Base-by-base conservation (phyloP, 1,139 yeast genomes). In the Suhomyces maxii region DNA sequence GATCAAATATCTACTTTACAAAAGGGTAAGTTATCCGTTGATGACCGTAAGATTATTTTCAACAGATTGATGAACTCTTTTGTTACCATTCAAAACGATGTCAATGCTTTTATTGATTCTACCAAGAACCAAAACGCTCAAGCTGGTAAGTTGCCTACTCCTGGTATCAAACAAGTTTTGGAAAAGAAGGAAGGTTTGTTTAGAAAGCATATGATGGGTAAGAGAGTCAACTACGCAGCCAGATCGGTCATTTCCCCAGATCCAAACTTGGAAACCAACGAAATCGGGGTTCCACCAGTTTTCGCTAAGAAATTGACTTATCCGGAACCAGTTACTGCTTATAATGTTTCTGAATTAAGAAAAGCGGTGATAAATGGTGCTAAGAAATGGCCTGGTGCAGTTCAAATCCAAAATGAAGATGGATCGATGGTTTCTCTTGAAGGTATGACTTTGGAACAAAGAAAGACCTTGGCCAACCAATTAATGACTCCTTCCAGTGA, bases 131-230 rank as follows among this genome's bases (percentile, higher is more conserved):
- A 87, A 67, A 79, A 80, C 53, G 83, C 85, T 18, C 78, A 80
- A 42, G 83, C 84, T 39, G 85, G 84, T n/a, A 83, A 81, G 54
- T 67, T 81, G 26, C 91, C 96, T 37, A 80, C 81, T 42, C 99
- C 99, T 2, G 99, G 99, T 74, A 83, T 95, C 59, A 93, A 95
- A 67, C 99, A 95, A 76, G 96, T 97, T 5, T 76, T 95, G 61
- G 99, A 95, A 72, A 93, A 95, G 84, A 95, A 95, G 67, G 99
- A 95, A 72, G 99, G 99, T 67, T 78, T 93, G 57, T 93, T 93
- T 77, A 84, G 99, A 77, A 93, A 91, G 68, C 97, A 95, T 63
- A 93, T 95, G 99, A 95, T 95, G 99, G 99, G 99, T 68, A 95
- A 95, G 77, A 89, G 99, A 76, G 99, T 95, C 50, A 95, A 95